These are phyloP conservation scores for Kalanchoe fedtschenkoi DNA, from an alignment of 164 flowering plant species.

Conservation along the genomic window DNA sequence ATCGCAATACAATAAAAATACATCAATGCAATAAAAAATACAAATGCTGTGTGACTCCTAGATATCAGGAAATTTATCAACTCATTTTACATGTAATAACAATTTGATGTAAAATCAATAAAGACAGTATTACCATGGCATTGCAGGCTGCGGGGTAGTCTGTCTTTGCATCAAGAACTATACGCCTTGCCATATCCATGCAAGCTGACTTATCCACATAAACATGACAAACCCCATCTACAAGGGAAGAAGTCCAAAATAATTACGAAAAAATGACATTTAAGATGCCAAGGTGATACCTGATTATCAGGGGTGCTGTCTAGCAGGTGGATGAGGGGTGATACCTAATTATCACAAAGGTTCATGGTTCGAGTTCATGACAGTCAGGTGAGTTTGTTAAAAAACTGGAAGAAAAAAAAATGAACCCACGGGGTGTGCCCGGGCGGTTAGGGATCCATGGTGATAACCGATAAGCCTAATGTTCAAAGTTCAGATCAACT, in stretches of 20 bases:
- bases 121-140: constrained; percentile 22
- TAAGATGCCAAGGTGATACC: too few relatives aligned
- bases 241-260: neutral
- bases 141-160: constrained; percentile 35
- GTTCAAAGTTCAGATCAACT: too few relatives aligned
- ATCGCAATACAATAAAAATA: neutral
- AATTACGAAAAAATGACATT: neutral
- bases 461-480: too few relatives aligned
- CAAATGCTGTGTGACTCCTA: neutral
- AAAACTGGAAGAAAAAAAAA: too few relatives aligned
- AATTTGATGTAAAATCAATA: neutral
- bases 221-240: constrained; percentile 38
- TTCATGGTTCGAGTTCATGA: too few relatives aligned
- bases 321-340: too few relatives aligned
- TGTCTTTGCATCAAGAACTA: constrained; percentile 27
- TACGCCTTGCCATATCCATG: constrained; percentile 24
- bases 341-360: too few relatives aligned
- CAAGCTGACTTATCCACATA: constrained; percentile 32
- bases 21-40: neutral
- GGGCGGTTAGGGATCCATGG: too few relatives aligned
- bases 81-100: neutral
- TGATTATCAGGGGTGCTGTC: too few relatives aligned
- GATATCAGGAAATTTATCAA: neutral
- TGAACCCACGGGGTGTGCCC: too few relatives aligned
- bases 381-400: too few relatives aligned